phyloP scores from a whole-genome alignment of 2,329 filamentous ascomycete genomes.

The Colletotrichum spinosum region DNA sequence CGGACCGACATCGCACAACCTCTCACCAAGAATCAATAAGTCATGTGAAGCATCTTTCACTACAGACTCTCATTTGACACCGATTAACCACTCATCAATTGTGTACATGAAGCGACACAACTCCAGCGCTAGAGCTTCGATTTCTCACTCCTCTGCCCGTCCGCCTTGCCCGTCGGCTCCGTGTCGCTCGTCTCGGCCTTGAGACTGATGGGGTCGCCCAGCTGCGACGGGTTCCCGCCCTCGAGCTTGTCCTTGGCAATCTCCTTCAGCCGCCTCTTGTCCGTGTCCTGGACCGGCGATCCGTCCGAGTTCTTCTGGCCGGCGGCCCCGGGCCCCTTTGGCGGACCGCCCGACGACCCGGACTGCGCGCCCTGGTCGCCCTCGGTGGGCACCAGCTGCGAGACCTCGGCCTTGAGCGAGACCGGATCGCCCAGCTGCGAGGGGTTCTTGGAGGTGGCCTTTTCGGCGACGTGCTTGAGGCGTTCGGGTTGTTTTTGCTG shows the following conservation, averaged over 20 bases:
- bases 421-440: slow-evolving; percentile 53
- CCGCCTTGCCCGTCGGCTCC: slow-evolving; percentile 44
- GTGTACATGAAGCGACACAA: not conserved
- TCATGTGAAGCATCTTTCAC: too few species aligned
- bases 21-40: too few species aligned
- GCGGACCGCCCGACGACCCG: not conserved
- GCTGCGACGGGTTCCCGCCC: slow-evolving; percentile 49
- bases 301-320: slow-evolving; percentile 37
- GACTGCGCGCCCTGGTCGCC: slow-evolving; percentile 14
- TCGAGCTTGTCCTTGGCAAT: slow-evolving; percentile 42
- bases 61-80: too few species aligned
- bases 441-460: slow-evolving; percentile 45
- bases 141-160: slow-evolving; percentile 35
- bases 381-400: slow-evolving; percentile 32
- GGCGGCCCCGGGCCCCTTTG: not conserved
- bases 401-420: slow-evolving; percentile 51
- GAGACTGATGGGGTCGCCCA: slow-evolving; percentile 53
- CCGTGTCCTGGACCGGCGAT: slow-evolving; percentile 23
- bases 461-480: slow-evolving; percentile 36
- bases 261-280: slow-evolving; percentile 36
- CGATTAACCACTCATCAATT: not conserved
- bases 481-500: slow-evolving; percentile 33
- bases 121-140: slow-evolving; percentile 26
- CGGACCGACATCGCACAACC: too few species aligned
- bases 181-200: slow-evolving; percentile 51